A percentile compares a stretch with the other conserved stretches of the same genome.
These are phyloP conservation scores for Suillus placidus DNA, from an alignment of 768 basidiomycete genomes.

Conservation along the genomic window DNA sequence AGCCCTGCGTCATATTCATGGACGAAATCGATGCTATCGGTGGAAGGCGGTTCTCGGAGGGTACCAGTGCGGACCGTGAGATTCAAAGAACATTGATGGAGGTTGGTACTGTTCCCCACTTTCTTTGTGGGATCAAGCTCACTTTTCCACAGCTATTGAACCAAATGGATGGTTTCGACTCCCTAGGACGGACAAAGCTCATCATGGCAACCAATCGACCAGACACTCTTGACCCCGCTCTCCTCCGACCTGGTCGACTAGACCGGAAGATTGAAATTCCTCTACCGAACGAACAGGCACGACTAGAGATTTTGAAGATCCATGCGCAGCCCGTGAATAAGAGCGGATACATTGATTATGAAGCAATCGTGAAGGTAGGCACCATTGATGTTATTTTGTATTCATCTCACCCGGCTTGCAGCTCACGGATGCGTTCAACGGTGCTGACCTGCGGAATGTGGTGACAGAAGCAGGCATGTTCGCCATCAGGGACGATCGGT, in stretches of 20 bases:
- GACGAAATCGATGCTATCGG: conserved; percentile 98
- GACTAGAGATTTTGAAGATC: conserved; percentile 96
- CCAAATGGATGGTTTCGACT: conserved; percentile 99
- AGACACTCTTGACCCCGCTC: conserved; percentile 95
- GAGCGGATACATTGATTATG: conserved; percentile 93
- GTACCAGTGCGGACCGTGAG: conserved; percentile 97
- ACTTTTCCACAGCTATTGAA: conserved; percentile 74
- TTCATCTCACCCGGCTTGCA: conserved; percentile 30
- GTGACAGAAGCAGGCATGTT: conserved; percentile 98
- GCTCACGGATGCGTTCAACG: conserved; percentile 93
- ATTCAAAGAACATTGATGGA: conserved; percentile 99
- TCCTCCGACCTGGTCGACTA: conserved; percentile 92
- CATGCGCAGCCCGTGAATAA: conserved; percentile 95
- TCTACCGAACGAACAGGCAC: conserved; percentile 94
- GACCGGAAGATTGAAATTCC: conserved; percentile 99
- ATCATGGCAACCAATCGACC: conserved; percentile 99
- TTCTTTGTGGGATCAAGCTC: neutral
- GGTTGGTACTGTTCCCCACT: conserved; percentile 40
- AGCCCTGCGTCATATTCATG: conserved; percentile 99
- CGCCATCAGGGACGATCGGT: conserved; percentile 95
- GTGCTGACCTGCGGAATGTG: conserved; percentile 94
- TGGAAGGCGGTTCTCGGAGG: conserved; percentile 88
- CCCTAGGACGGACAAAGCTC: conserved; percentile 90
- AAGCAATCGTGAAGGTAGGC: conserved; percentile 91
- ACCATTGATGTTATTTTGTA: neutral